Conservation (phyloP, 768 basidiomycete species). For the Chiua virens region DNA sequence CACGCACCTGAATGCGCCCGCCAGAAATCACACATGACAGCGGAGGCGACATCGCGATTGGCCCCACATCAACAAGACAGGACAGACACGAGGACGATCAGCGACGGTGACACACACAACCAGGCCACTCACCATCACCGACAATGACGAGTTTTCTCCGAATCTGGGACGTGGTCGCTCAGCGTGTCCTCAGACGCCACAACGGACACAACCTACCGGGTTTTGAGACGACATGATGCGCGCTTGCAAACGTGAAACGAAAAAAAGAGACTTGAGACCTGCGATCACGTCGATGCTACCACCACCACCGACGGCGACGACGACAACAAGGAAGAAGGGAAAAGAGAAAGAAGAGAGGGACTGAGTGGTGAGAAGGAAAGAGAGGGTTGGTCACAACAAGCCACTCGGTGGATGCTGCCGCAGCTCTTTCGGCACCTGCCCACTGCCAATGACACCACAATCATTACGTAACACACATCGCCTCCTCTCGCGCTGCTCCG, state of each 20-base stretch:
- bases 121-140: slow-evolving; percentile 75
- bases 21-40: not conserved
- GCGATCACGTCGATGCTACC: not conserved
- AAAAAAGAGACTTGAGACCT: too few relatives aligned
- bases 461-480: slow-evolving; percentile 27
- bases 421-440: slow-evolving; percentile 27
- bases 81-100: too few relatives aligned
- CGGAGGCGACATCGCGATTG: too few relatives aligned
- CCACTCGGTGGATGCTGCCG: slow-evolving; percentile 25
- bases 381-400: slow-evolving; percentile 18
- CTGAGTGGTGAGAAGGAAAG: slow-evolving; percentile 17
- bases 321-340: not conserved
- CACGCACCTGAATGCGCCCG: slow-evolving; percentile 68
- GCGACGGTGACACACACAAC: too few relatives aligned
- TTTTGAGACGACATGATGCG: slow-evolving; percentile 50
- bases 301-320: not conserved
- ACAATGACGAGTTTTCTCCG: slow-evolving; percentile 95
- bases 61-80: too few relatives aligned
- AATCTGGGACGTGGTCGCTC: slow-evolving; percentile 50
- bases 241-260: too few relatives aligned
- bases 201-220: slow-evolving; percentile 45
- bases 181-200: not conserved
- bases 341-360: not conserved
- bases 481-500: not conserved
- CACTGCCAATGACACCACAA: slow-evolving; percentile 23